A percentile compares a stretch with the other conserved stretches of the same genome.
phyloP scores from a whole-genome alignment of 352 stramenopile species.

The Phytopythium chamaehyphon region DNA sequence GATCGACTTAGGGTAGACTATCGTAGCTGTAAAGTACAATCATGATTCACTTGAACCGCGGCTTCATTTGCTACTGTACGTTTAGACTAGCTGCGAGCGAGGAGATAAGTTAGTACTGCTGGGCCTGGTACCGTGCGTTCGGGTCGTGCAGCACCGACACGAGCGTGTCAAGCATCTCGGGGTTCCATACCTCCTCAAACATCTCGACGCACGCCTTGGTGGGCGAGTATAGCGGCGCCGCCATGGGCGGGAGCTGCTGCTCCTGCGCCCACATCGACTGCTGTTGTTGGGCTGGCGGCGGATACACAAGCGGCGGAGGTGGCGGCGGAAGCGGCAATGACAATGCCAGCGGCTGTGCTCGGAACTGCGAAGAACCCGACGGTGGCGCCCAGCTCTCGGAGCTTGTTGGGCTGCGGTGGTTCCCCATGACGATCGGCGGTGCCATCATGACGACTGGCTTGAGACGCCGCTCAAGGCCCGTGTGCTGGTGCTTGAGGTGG shows the following conservation, averaged over 20 bases:
- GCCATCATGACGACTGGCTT: background rate
- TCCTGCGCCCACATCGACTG: constrained; percentile 12
- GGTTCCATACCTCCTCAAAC: constrained; percentile 38
- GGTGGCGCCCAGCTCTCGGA: constrained; percentile 19
- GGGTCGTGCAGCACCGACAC: constrained; percentile 32
- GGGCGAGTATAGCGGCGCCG: constrained; percentile 14
- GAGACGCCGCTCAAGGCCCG: constrained; percentile 2
- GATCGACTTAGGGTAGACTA: background rate
- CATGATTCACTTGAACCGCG: no score
- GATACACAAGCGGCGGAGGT: constrained; percentile 9
- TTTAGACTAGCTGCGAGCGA: background rate
- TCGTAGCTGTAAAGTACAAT: no score
- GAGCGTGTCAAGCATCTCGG: constrained; percentile 38
- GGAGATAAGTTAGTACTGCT: background rate
- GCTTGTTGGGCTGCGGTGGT: constrained; percentile 24
- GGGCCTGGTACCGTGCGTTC: constrained; percentile 16
- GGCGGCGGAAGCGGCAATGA: constrained; percentile 5
- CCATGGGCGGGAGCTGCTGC: constrained; percentile 9
- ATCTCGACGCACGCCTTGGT: constrained; percentile 23
- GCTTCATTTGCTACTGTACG: background rate
- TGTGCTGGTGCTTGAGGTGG: constrained; percentile 22
- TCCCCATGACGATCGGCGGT: constrained; percentile 8
- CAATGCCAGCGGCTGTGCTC: constrained; percentile 2
- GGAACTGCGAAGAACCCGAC: constrained; percentile 14
- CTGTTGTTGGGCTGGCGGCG: constrained; percentile 12